Evolutionary conservation across 768 basidiomycete species (phyloP), one percentile per base, ranked within the genome.

Genomic region (Termitomyces sp.): DNA sequence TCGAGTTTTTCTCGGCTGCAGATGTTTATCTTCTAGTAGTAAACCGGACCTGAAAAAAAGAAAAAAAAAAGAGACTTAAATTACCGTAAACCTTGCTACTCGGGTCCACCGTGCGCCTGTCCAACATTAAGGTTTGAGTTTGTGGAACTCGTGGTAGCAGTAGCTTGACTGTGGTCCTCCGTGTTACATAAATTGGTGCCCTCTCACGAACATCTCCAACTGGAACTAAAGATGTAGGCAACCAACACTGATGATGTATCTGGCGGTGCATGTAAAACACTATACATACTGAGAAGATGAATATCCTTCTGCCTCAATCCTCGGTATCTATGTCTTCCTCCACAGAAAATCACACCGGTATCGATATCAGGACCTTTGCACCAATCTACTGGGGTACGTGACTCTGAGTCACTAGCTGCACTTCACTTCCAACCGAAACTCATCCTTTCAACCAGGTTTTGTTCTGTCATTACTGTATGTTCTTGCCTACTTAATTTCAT

Each of bases 311-410:
- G 27, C 42, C 17, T 44, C n/a, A 28, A n/a, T 19, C n/a, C 5
- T 39, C 39, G 16, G 3, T 37, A 14, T 5, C 28, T 4, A 44
- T 54, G 44, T 49, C 55, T 10, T 30, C 32, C 25, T 7, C 47
- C 6, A 16, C 44, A 3, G 54, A 55, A 3, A 34, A 7, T 16
- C 4, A 11, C 6, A 25, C 16, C 14, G 54, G 54, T 39, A 66
- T 65, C 28, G 60, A 71, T 55, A 54, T 69, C 0, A 43, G 55
- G 12, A 60, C 62, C 16, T 69, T 71, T 50, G 65, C 66, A 48
- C 71, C 71, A 1, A 58, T 72, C 19, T 72, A 64, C 51, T 72
- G 70, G 70, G 70, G 71, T 28, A 58, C 45, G 60, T 55, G 4
- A 17, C n/a, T 7, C 19, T 40, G 17, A 10, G 2, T 41, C 5